A percentile compares a stretch with the other conserved stretches of the same genome.
Evolutionary conservation across 768 basidiomycete genomes (phyloP).

Genomic region (Mycena alexandri): DNA sequence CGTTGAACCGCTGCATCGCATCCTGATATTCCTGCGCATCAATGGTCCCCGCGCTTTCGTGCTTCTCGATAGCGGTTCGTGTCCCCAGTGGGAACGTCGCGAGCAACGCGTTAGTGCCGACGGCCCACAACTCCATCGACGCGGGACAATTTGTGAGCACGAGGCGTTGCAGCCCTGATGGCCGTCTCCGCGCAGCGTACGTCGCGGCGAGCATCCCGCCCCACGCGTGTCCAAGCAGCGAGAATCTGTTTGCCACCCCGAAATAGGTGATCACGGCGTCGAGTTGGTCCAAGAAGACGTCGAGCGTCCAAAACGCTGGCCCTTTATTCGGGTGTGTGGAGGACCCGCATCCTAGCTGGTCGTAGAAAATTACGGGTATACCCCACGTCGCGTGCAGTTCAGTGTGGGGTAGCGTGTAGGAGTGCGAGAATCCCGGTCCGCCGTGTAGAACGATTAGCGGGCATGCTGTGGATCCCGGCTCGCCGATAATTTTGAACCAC

Average conservation of each 20-base stretch:
- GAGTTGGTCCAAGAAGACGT: slow-evolving; percentile 64
- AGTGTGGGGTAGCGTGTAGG: slow-evolving; percentile 28
- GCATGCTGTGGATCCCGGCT: too few relatives aligned
- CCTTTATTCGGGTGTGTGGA: slow-evolving; percentile 62
- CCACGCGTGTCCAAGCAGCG: slow-evolving; percentile 64
- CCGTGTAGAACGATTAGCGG: slow-evolving; percentile 63
- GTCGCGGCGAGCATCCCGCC: slow-evolving; percentile 58
- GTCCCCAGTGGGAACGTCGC: slow-evolving; percentile 44
- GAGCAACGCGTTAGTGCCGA: slow-evolving; percentile 43
- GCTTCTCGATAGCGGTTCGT: slow-evolving; percentile 44
- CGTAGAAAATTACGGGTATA: slow-evolving; percentile 63
- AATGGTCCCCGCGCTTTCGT: slow-evolving; percentile 46
- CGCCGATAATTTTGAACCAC: too few relatives aligned
- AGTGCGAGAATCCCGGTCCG: slow-evolving; percentile 52
- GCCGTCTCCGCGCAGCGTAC: slow-evolving; percentile 33
- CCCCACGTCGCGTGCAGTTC: slow-evolving; percentile 34
- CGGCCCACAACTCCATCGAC: slow-evolving; percentile 45
- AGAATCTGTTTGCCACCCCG: slow-evolving; percentile 54
- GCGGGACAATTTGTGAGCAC: slow-evolving; percentile 50
- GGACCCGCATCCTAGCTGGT: slow-evolving; percentile 62
- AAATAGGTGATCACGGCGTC: slow-evolving; percentile 58
- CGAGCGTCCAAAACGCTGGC: slow-evolving; percentile 59
- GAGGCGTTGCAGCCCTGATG: slow-evolving; percentile 42
- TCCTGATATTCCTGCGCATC: slow-evolving; percentile 45
- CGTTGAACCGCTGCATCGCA: slow-evolving; percentile 45